Evolutionary conservation across 208 protist genomes (phyloP).

Genomic region (Willaertia magna): DNA sequence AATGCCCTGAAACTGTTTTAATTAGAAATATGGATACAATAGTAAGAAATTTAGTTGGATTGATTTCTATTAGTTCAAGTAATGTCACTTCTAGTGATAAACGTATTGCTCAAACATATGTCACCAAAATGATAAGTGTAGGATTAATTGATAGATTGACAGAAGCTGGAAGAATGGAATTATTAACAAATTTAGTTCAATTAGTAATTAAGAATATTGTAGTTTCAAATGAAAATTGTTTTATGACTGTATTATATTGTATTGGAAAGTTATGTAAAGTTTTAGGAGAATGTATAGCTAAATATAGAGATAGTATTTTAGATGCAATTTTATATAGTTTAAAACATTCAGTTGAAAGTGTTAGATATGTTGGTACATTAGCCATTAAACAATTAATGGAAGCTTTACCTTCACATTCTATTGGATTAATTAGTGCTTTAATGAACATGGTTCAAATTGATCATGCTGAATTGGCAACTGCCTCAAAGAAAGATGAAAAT

Average conservation of each 20-base stretch:
- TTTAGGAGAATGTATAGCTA: neutral
- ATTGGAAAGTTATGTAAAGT: neutral
- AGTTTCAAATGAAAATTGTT: neutral
- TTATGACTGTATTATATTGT: neutral
- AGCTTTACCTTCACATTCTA: neutral
- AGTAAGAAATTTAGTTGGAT: neutral
- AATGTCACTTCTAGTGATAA: neutral
- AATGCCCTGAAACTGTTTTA: neutral
- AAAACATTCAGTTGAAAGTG: neutral
- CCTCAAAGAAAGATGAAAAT: neutral
- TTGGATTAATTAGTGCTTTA: neutral
- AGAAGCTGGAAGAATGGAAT: neutral
- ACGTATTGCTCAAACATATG: neutral
- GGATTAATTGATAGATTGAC: neutral
- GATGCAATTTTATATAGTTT: neutral
- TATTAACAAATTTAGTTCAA: neutral
- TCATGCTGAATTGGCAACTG: neutral
- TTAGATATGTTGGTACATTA: neutral
- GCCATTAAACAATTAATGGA: neutral
- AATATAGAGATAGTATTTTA: neutral
- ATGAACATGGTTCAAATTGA: slow-evolving; percentile 3
- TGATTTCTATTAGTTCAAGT: neutral
- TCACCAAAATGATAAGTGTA: neutral
- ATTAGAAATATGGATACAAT: neutral
- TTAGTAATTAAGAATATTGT: neutral